A percentile compares a stretch with the other conserved stretches of the same genome.
Evolutionary conservation across 495 filamentous ascomycete genomes (phyloP).

Genomic region (Friedmanniomyces simplex): DNA sequence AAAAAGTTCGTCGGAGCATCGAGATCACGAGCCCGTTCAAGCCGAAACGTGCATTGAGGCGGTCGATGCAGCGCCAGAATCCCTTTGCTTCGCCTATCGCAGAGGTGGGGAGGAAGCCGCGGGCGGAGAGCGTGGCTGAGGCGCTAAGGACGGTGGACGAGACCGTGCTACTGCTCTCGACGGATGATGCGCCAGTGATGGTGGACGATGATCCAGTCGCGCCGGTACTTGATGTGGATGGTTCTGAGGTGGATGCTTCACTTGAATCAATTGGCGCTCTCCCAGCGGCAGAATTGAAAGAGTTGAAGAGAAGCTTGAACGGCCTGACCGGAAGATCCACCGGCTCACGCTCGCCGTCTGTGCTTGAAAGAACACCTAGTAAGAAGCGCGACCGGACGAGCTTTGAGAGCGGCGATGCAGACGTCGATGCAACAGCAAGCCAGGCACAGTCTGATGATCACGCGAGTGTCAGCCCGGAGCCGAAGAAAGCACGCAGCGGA

Average conservation of each 20-base stretch:
- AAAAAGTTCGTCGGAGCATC: constrained; percentile 7
- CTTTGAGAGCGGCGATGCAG: constrained; percentile 1
- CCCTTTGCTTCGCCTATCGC: constrained; percentile 11
- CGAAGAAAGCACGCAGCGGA: constrained; percentile 15
- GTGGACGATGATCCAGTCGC: constrained; percentile 7
- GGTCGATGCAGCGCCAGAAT: constrained; percentile 1
- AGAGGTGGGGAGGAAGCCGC: neutral
- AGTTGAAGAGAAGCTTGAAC: neutral
- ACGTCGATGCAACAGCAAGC: constrained; percentile 11
- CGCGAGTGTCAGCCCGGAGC: constrained; percentile 8
- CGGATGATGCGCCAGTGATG: constrained; percentile 11
- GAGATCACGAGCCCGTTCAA: constrained; percentile 17
- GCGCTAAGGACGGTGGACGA: neutral
- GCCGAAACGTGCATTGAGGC: constrained; percentile 10
- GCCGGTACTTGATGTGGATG: neutral
- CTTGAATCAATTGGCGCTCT: neutral
- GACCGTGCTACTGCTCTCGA: neutral
- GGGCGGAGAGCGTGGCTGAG: neutral
- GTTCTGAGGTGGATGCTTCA: constrained; percentile 15
- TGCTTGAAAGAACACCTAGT: neutral
- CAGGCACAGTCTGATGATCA: constrained; percentile 15
- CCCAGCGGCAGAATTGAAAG: neutral
- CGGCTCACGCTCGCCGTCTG: neutral
- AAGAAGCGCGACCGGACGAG: constrained; percentile 15
- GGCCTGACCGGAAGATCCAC: neutral